These are phyloP conservation scores for Cyclostephanos tholiformis DNA, from an alignment of 108 stramenopile genomes.

Conservation along the genomic window DNA sequence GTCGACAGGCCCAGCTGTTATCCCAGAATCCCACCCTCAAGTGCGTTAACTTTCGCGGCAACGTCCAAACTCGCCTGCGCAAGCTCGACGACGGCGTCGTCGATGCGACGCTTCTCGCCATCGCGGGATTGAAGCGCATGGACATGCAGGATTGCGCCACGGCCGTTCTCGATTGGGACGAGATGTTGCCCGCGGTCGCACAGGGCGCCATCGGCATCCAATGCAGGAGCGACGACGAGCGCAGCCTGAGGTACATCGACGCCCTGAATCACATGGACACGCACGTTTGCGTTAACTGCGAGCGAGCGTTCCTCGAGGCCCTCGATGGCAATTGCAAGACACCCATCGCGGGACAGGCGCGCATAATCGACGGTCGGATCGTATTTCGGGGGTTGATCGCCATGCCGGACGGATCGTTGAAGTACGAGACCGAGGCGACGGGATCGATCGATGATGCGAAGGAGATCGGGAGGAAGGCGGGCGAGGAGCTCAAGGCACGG, in stretches of 20 bases:
- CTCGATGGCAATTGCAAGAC: conserved; percentile 99
- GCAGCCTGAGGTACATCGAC: conserved; percentile 87
- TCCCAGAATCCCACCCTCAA: conserved; percentile 94
- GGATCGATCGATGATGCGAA: conserved; percentile 83
- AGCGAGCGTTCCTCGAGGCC: conserved; percentile 97
- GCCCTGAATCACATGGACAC: conserved; percentile 94
- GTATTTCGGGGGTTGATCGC: conserved; percentile 90
- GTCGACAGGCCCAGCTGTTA: conserved; percentile 97
- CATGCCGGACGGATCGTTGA: conserved; percentile 90
- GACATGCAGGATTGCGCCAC: conserved; percentile 95
- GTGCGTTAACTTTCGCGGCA: conserved; percentile 99
- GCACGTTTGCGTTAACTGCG: conserved; percentile 95
- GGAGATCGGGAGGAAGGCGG: conserved; percentile 82
- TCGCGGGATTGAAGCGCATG: conserved; percentile 99
- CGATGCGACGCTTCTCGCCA: conserved; percentile 97
- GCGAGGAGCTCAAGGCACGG: conserved; percentile 85
- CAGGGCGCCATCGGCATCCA: conserved; percentile 99
- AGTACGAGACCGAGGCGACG: conserved; percentile 73
- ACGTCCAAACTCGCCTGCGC: conserved; percentile 98
- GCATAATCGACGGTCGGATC: conserved; percentile 87
- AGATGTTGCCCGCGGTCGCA: conserved; percentile 99
- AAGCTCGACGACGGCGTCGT: conserved; percentile 98
- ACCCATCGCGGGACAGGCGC: conserved; percentile 98
- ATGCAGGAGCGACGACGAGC: conserved; percentile 93
- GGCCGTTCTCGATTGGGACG: conserved; percentile 90